Evolutionary conservation across 2,329 filamentous ascomycete species (phyloP), one percentile per base, ranked within the genome.

Genomic region (Trichoderma semiorbis): DNA sequence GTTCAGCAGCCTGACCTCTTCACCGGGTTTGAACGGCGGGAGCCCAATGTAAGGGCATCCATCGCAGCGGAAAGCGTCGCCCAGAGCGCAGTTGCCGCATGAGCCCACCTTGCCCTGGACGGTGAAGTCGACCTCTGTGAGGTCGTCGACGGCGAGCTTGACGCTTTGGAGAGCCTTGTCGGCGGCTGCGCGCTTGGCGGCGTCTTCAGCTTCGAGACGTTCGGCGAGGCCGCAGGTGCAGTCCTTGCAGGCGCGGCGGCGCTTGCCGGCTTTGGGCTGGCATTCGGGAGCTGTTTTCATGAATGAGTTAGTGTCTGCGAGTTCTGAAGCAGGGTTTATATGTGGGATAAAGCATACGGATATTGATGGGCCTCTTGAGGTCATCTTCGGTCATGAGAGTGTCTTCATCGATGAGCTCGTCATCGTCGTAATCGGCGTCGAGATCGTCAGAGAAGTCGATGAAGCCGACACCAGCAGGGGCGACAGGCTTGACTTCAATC

Each of bases 21-120:
- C 95, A 18, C 96, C 96, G 4, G 94, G 94, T 86, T 98, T 97
- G 86, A 99, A 99, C 5, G 96, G 93, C 16, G 96, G 96, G 76
- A 99, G 87, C 5, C 95, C 95, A 77, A 97, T 93, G 79, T 96
- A 97, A 1, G 95, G 95, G 77, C 87, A 89, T 30, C 85, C 89
- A 64, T 90, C 90, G 79, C 92, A 93, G 53, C 92, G 86, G 84
- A 94, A 94, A 4, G 96, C 95, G 81, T 98, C 95, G 65, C 96
- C 96, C 18, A 99, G 86, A 32, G 94, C 92, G 82, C 96, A 98
- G 83, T 95, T 98, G 32, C 94, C 94, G 81, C 96, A 99, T 21
- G 93, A 97, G 69, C 96, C 95, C 7, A 95, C 93, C 85, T 98
- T 98, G 76, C 96, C 96, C 82, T 97, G 88, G n/a, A 98, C 93